Conservation (phyloP, 495 filamentous ascomycete species). For the Penicillium manginii region DNA sequence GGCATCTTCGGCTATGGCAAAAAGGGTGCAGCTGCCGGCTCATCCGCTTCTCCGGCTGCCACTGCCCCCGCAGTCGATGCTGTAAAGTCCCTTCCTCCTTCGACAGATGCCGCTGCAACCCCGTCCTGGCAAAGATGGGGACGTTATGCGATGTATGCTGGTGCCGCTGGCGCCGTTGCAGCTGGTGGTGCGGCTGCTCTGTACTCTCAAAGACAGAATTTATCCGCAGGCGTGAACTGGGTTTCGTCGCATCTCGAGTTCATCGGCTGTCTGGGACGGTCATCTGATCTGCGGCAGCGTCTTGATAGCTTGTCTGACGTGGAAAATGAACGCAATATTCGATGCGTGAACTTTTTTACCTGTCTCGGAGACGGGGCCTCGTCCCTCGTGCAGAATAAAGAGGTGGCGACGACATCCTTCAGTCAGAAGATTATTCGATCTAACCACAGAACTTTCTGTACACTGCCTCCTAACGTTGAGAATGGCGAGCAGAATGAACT, state of each 20-base stretch:
- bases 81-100: slow-evolving; percentile 30
- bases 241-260: slow-evolving; percentile 93
- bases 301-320: slow-evolving; percentile 60
- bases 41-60: slow-evolving; percentile 12
- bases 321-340: slow-evolving; percentile 57
- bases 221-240: slow-evolving; percentile 75
- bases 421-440: slow-evolving; percentile 47
- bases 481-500: slow-evolving; percentile 24
- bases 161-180: slow-evolving; percentile 77
- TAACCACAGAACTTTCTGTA: slow-evolving; percentile 80
- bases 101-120: slow-evolving; percentile 54
- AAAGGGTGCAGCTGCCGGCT: slow-evolving; percentile 17
- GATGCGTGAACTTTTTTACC: slow-evolving; percentile 83
- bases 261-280: slow-evolving; percentile 81
- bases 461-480: slow-evolving; percentile 65
- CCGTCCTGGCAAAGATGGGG: slow-evolving; percentile 76
- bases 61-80: slow-evolving; percentile 12
- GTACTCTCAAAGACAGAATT: slow-evolving; percentile 79
- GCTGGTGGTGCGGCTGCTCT: slow-evolving; percentile 88
- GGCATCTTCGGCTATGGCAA: slow-evolving; percentile 61
- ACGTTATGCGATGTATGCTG: slow-evolving; percentile 79
- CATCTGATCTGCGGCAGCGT: slow-evolving; percentile 73
- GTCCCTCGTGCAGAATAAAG: slow-evolving; percentile 38
- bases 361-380: slow-evolving; percentile 68
- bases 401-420: slow-evolving; percentile 33